phyloP scores from a whole-genome alignment of 1,284 basidiomycete genomes.

The Tetrapyrgos nigripes region DNA sequence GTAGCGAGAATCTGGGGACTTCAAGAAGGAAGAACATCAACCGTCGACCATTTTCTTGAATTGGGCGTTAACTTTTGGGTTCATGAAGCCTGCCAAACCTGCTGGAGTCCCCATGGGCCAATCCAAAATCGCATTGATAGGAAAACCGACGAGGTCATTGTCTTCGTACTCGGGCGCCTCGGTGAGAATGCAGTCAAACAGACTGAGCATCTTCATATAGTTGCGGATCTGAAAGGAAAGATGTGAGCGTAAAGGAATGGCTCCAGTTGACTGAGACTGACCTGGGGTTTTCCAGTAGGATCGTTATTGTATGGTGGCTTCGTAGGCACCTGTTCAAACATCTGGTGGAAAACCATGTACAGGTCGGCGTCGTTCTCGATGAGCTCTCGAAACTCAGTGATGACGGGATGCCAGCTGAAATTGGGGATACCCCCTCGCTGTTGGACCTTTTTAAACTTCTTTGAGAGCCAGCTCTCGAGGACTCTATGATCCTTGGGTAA shows the following conservation, averaged over 20 bases:
- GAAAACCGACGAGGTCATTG: conserved; percentile 45
- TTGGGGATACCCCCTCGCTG: not conserved
- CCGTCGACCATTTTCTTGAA: conserved; percentile 31
- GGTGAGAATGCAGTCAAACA: conserved; percentile 49
- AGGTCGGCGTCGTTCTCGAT: conserved; percentile 44
- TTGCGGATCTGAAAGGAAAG: conserved; percentile 40
- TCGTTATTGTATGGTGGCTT: conserved; percentile 21
- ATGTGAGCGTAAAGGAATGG: conserved; percentile 3
- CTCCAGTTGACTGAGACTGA: not conserved
- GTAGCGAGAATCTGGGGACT: conserved; percentile 36
- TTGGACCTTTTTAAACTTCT: not conserved
- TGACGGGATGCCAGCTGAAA: conserved; percentile 27
- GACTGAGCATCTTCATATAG: conserved; percentile 49
- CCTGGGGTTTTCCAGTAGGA: conserved; percentile 21
- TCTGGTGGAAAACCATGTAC: conserved; percentile 42
- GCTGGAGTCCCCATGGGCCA: conserved; percentile 30
- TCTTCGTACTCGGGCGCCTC: conserved; percentile 46
- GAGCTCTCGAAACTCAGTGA: conserved; percentile 42
- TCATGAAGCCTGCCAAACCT: conserved; percentile 25
- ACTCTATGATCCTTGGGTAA: conserved; percentile 14
- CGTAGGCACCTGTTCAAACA: conserved; percentile 29
- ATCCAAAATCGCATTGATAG: conserved; percentile 24
- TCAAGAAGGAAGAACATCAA: conserved; percentile 43
- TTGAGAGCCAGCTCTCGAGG: conserved; percentile 11
- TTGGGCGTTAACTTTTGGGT: conserved; percentile 19